Percentiles rank a stretch among this genome's conserved stretches.
These are phyloP conservation scores for Bromus sterilis DNA, from an alignment of 176 grass and related monocot genomes.

Conservation along the genomic window DNA sequence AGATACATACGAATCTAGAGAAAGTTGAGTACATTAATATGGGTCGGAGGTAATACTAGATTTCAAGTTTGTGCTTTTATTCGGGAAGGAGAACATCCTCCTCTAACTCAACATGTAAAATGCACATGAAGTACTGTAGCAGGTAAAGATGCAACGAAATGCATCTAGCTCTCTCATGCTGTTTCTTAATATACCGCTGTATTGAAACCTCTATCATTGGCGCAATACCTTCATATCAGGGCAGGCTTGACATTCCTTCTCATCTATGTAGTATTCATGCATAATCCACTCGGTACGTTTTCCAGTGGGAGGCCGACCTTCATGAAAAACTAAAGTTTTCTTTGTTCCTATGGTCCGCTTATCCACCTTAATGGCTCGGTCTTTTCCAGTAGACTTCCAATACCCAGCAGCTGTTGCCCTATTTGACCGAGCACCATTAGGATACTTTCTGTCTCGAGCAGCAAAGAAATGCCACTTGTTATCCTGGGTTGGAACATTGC, in stretches of 20 bases:
- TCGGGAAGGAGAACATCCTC: neutral
- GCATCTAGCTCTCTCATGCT: neutral
- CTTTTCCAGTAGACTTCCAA: conserved; percentile 98
- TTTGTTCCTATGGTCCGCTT: conserved; percentile 72
- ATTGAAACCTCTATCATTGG: neutral
- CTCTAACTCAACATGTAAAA: no score
- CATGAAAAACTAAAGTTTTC: conserved; percentile 97
- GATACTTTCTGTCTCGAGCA: conserved; percentile 75
- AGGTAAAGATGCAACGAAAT: neutral
- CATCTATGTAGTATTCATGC: conserved; percentile 84
- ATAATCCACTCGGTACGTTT: conserved; percentile 91
- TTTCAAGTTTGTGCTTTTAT: neutral
- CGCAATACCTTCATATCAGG: conserved; percentile 64
- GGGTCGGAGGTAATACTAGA: no score
- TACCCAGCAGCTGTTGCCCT: conserved; percentile 75
- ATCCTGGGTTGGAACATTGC: conserved; percentile 45
- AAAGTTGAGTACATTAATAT: no score
- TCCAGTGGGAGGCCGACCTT: conserved; percentile 73
- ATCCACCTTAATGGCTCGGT: conserved; percentile 49
- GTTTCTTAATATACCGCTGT: neutral
- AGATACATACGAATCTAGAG: no score
- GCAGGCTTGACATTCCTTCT: conserved; percentile 52
- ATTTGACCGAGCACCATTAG: conserved; percentile 64
- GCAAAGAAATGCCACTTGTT: conserved; percentile 97
- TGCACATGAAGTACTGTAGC: no score